Evolutionary conservation across 768 basidiomycete genomes (phyloP).

Genomic region (Auricularia sp.): DNA sequence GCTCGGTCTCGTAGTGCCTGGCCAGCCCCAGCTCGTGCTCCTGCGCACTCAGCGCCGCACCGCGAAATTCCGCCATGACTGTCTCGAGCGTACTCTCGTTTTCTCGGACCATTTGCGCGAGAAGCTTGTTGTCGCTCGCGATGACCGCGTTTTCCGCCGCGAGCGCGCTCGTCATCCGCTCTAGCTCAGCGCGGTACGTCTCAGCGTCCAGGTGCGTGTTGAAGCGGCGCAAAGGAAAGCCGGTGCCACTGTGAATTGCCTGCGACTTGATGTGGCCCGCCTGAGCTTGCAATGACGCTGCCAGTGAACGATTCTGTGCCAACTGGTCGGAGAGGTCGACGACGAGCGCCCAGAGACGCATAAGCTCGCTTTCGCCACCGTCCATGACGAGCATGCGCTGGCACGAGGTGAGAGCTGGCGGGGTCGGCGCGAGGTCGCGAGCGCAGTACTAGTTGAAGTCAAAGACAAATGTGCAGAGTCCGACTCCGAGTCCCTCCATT

Average conservation of each 20-base stretch:
- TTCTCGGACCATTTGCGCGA: constrained; percentile 83
- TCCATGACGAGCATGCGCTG: neutral
- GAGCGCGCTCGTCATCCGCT: constrained; percentile 76
- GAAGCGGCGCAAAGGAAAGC: constrained; percentile 48
- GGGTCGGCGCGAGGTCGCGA: neutral
- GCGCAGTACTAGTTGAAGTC: too few relatives aligned
- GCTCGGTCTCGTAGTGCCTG: constrained; percentile 79
- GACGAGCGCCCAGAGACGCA: constrained; percentile 38
- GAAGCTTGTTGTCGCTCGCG: constrained; percentile 92
- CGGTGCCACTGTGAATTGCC: constrained; percentile 81
- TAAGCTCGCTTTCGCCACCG: constrained; percentile 13
- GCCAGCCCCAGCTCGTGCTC: constrained; percentile 83
- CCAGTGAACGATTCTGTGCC: constrained; percentile 62
- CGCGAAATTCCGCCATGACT: constrained; percentile 87
- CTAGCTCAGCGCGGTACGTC: constrained; percentile 80
- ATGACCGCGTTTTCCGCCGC: constrained; percentile 73
- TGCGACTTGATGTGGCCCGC: constrained; percentile 66
- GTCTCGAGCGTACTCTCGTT: constrained; percentile 94
- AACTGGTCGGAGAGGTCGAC: constrained; percentile 79
- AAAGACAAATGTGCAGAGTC: too few relatives aligned
- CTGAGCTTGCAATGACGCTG: constrained; percentile 61
- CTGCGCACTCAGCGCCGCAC: constrained; percentile 86
- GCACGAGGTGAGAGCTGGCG: neutral
- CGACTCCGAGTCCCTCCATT: neutral
- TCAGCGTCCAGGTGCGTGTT: constrained; percentile 45